phyloP scores from a whole-genome alignment of 768 basidiomycete species.

The Agaricus subrufescens region DNA sequence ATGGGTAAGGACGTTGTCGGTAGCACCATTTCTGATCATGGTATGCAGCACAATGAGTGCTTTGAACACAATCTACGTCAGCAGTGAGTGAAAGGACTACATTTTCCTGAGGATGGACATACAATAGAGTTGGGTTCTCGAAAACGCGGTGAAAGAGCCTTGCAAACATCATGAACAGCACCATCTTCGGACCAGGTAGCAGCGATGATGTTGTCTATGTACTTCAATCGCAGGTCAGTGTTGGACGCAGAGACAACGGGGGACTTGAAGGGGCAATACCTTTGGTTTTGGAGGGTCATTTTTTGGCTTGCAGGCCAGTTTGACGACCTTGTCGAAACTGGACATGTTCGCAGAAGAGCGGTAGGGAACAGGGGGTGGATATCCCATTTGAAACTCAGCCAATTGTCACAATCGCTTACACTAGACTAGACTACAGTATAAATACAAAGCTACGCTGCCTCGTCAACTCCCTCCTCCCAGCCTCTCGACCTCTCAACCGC shows the following conservation, averaged over 20 bases:
- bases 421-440: not conserved
- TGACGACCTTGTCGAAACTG: slow-evolving; percentile 88
- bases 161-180: slow-evolving; percentile 88
- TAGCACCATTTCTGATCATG: slow-evolving; percentile 95
- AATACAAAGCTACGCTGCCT: slow-evolving; percentile 9
- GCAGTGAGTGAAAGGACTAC: not conserved
- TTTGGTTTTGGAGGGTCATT: slow-evolving; percentile 94
- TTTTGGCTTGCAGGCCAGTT: slow-evolving; percentile 96
- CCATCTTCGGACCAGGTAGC: slow-evolving; percentile 98
- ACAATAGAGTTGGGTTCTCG: slow-evolving; percentile 91
- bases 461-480: slow-evolving; percentile 66
- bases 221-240: slow-evolving; percentile 42
- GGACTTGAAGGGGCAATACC: slow-evolving; percentile 33
- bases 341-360: slow-evolving; percentile 42
- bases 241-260: not conserved
- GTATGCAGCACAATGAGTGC: slow-evolving; percentile 92
- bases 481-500: slow-evolving; percentile 80
- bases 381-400: slow-evolving; percentile 12
- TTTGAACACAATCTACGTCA: slow-evolving; percentile 91
- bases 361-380: not conserved
- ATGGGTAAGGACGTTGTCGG: slow-evolving; percentile 86
- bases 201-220: slow-evolving; percentile 93
- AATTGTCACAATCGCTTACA: not conserved
- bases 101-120: slow-evolving; percentile 23
- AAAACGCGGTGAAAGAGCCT: slow-evolving; percentile 77